phyloP scores from a whole-genome alignment of 306 rosid genomes.

The Nissolia schottii region DNA sequence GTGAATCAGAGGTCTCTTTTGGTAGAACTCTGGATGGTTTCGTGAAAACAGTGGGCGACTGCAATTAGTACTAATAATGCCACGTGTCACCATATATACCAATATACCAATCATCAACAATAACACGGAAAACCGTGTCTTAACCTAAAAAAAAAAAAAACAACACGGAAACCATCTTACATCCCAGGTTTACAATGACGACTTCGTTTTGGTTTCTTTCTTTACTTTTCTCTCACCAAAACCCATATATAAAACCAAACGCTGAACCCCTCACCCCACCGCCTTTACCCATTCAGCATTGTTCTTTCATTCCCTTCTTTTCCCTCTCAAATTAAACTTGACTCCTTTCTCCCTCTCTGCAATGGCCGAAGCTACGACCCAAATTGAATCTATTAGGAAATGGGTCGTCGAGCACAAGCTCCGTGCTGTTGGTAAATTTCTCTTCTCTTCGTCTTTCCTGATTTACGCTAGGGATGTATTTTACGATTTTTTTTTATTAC shows the following conservation, averaged over 20 bases:
- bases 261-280: no score
- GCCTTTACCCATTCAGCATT: not conserved
- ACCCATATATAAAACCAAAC: not conserved
- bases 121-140: no score
- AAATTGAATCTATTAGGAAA: conserved; percentile 55
- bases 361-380: conserved; percentile 74
- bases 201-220: conserved; percentile 37
- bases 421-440: conserved; percentile 75
- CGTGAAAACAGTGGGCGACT: no score
- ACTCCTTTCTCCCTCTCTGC: not conserved
- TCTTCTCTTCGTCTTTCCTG: not conserved
- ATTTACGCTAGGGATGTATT: not conserved
- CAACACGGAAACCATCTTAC: no score
- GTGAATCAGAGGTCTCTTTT: no score
- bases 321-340: not conserved
- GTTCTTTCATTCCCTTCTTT: not conserved
- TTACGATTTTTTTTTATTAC: not conserved
- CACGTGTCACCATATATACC: no score
- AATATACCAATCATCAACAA: no score
- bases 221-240: not conserved
- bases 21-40: no score
- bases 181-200: conserved; percentile 21
- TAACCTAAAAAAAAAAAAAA: no score
- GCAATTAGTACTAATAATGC: no score
- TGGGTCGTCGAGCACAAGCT: conserved; percentile 91